Evolutionary conservation across 495 filamentous ascomycete genomes (phyloP).

Genomic region (Talaromyces borbonicus): DNA sequence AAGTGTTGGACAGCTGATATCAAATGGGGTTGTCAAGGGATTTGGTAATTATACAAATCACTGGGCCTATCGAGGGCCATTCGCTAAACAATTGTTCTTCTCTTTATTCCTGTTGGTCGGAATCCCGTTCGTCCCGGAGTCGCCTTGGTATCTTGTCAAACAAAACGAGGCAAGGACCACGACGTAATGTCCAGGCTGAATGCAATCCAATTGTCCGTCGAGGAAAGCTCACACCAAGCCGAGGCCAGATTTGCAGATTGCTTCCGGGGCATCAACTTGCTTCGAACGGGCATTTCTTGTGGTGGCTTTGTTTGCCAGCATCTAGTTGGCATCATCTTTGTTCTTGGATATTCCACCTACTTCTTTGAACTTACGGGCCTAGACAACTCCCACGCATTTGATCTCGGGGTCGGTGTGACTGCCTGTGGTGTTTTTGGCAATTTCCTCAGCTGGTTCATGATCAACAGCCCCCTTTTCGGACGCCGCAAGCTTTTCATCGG

Average conservation of each 20-base stretch:
- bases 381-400: conserved; percentile 25
- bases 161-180: conserved; percentile 1
- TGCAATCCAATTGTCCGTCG: background rate
- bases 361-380: conserved; percentile 57
- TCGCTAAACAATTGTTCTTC: conserved; percentile 24
- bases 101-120: conserved; percentile 20
- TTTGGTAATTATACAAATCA: conserved; percentile 18
- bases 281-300: conserved; percentile 33
- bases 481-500: conserved; percentile 43
- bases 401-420: conserved; percentile 18
- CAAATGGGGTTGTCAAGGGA: conserved; percentile 25
- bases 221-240: conserved; percentile 3
- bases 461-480: conserved; percentile 30
- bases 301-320: conserved; percentile 37
- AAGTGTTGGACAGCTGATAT: conserved; percentile 24
- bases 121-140: conserved; percentile 32
- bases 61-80: conserved; percentile 24
- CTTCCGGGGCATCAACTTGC: conserved; percentile 32
- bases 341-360: conserved; percentile 46
- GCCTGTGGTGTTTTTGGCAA: conserved; percentile 20
- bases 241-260: conserved; percentile 28
- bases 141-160: conserved; percentile 36
- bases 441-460: conserved; percentile 16
- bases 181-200: background rate
- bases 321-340: conserved; percentile 19